Evolutionary conservation across 441 rosid species (phyloP), one percentile per base, ranked within the genome.

Genomic region (Dalechampia spathulata): DNA sequence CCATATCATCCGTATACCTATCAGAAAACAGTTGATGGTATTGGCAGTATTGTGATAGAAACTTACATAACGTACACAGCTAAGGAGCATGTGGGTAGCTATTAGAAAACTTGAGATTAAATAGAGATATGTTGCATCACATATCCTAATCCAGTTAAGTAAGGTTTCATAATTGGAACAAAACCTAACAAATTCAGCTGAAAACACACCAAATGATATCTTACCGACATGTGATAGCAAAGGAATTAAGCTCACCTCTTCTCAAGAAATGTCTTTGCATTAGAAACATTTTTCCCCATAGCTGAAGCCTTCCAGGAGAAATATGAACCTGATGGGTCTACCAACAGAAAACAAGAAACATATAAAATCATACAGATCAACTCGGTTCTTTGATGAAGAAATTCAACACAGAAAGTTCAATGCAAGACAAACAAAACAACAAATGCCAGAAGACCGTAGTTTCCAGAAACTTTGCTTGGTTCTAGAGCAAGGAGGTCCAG

Each of bases 251-350:
- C 61, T 60, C 42, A 87, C 96, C 99, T 87, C 79, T 94, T 94
- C 74, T 94, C 98, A 50, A 94, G 99, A 72, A 90, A 94, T 40
- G 98, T 86, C 70, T 94, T 94, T 27, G 99, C 98, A 75, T 94
- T 94, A 5, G 96, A 90, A 41, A 94, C 99, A 70, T 94, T 94
- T 70, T 94, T 84, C 48, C 96, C 99, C 99, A 90, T 87, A 32
- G 98, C 99, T 14, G 96, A 94, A 55, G 99, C 99, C 75, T 94
- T 94, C 99, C 98, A 94, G 2, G 98, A 94, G 77, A 94, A 94
- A 71, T 94, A 94, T 21, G 99, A 94, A 60, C 99, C 96, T 39
- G 99, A 94, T 28, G 98, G 99, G 62, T 94, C 99, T 60, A 94
- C 96, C 99, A 90, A 65, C 20, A 46, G 60, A 48, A 46, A 49